Evolutionary conservation across 2,329 filamentous ascomycete species (phyloP).

Genomic region (Coniella lustricola): DNA sequence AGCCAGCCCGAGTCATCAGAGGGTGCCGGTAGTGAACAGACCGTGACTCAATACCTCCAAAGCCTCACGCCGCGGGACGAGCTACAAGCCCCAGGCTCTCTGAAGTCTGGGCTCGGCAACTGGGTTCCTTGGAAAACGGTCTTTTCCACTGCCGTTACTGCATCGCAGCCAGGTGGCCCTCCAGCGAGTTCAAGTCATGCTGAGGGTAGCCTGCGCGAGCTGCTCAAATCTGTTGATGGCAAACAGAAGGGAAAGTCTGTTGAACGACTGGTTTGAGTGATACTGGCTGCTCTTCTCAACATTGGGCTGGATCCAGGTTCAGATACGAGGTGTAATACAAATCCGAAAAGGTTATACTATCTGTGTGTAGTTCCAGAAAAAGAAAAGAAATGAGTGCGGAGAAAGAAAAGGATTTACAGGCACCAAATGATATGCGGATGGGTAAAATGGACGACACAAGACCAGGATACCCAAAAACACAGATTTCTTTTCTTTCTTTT

Average conservation of each 20-base stretch:
- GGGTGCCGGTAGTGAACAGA: conserved; percentile 10
- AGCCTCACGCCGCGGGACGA: conserved; percentile 20
- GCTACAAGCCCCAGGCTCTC: conserved; percentile 20
- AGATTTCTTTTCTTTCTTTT: no score
- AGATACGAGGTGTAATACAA: no score
- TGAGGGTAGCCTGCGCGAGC: conserved; percentile 48
- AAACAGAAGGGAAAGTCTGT: conserved; percentile 22
- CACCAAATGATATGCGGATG: no score
- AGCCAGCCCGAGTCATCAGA: conserved; percentile 24
- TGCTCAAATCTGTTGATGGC: conserved; percentile 35
- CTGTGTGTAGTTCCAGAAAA: no score
- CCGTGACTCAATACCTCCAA: conserved; percentile 17
- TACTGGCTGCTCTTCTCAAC: no score
- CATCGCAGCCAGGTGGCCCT: conserved; percentile 3
- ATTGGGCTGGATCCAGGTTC: no score
- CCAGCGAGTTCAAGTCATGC: conserved; percentile 36
- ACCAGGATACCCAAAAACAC: no score
- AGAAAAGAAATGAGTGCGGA: no score
- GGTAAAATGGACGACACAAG: no score
- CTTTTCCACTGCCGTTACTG: conserved; percentile 21
- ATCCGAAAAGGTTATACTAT: no score
- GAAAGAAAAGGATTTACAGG: no score
- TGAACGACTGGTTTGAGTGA: conserved; percentile 8
- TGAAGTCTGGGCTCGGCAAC: conserved; percentile 34
- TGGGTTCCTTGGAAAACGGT: conserved; percentile 39